Evolutionary conservation across 139 green algal species (phyloP).

Genomic region (Edaphochlamys debaryana): DNA sequence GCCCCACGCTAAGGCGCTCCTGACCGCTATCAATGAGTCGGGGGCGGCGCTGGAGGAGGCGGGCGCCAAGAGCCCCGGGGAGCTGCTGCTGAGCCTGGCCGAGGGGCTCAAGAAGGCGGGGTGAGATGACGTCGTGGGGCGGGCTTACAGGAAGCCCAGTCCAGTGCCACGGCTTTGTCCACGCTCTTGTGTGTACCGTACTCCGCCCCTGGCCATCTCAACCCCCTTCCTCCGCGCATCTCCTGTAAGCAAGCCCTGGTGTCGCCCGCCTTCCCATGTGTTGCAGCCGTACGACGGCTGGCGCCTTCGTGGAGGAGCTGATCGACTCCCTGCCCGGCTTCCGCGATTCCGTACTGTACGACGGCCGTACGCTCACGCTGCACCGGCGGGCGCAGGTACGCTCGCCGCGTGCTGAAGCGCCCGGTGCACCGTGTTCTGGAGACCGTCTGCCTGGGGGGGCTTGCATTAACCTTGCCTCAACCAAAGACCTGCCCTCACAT

Average conservation of each 20-base stretch:
- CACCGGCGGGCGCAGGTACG: constrained; percentile 49
- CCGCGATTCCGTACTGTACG: constrained; percentile 44
- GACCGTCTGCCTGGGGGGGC: too few species aligned
- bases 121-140: constrained; percentile 12
- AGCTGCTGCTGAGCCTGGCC: constrained; percentile 10
- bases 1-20: constrained; percentile 10
- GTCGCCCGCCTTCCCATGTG: not conserved
- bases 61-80: constrained; percentile 17
- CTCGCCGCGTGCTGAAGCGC: too few species aligned
- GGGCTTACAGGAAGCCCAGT: too few species aligned
- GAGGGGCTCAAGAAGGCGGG: constrained; percentile 18
- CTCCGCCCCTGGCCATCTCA: too few species aligned
- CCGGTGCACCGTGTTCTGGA: too few species aligned
- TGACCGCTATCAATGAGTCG: constrained; percentile 29
- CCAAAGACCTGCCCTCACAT: too few species aligned
- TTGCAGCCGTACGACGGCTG: constrained; percentile 36
- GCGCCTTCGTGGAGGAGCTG: constrained; percentile 55
- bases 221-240: not conserved
- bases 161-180: too few species aligned
- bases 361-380: constrained; percentile 47
- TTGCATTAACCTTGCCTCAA: too few species aligned
- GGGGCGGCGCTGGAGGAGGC: constrained; percentile 23
- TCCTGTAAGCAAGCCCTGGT: not conserved
- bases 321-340: constrained; percentile 46
- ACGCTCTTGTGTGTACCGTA: too few species aligned